phyloP scores from a whole-genome alignment of 2,329 filamentous ascomycete genomes.

The Capronia coronata region DNA sequence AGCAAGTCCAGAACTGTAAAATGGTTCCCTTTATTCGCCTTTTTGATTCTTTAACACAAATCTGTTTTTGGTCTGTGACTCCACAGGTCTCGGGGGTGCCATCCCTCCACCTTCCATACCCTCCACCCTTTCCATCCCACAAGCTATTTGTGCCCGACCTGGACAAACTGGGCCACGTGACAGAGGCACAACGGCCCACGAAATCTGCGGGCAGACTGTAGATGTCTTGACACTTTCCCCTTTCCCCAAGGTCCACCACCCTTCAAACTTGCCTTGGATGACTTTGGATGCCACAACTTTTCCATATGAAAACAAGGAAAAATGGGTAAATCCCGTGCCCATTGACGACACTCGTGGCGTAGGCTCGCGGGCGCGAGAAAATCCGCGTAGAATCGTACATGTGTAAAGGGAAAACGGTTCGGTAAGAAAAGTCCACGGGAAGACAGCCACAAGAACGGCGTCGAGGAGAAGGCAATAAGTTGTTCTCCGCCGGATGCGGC shows the following conservation, averaged over 20 bases:
- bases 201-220: no score
- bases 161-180: no score
- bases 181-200: no score
- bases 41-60: no score
- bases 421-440: background rate
- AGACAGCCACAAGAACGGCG: background rate
- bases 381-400: background rate
- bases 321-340: background rate
- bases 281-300: conserved; percentile 6
- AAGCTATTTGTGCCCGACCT: no score
- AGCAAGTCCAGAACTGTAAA: no score
- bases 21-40: no score
- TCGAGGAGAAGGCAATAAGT: background rate
- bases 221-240: no score
- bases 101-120: background rate
- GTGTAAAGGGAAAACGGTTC: background rate
- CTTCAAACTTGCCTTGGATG: background rate
- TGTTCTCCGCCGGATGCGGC: background rate
- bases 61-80: background rate
- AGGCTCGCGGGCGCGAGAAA: background rate
- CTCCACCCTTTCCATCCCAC: background rate
- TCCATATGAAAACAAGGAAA: background rate
- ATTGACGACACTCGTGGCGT: background rate
- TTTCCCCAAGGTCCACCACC: background rate
- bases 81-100: background rate